phyloP scores from a whole-genome alignment of 768 basidiomycete species.

The Lactarius sanguifluus region DNA sequence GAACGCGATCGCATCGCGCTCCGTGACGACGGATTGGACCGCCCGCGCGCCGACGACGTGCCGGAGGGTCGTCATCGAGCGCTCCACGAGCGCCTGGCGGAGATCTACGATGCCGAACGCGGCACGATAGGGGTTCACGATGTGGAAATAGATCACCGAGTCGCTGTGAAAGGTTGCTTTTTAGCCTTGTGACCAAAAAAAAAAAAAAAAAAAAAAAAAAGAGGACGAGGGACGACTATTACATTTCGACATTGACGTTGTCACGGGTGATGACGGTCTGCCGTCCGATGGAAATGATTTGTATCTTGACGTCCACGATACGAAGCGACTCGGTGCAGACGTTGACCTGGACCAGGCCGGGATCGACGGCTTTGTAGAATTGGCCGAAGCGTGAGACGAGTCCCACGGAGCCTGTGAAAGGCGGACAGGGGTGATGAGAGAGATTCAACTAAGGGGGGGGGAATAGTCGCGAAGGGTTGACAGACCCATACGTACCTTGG shows the following conservation, averaged over 20 bases:
- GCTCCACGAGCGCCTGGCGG: constrained; percentile 78
- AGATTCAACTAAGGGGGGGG: not conserved
- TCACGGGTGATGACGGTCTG: constrained; percentile 93
- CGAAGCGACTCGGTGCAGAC: constrained; percentile 89
- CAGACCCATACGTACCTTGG: constrained; percentile 54
- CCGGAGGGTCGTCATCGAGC: constrained; percentile 92
- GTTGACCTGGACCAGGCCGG: constrained; percentile 88
- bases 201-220: constrained; percentile 16
- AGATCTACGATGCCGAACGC: constrained; percentile 93
- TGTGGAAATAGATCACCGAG: constrained; percentile 92
- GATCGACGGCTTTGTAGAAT: constrained; percentile 95
- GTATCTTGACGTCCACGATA: constrained; percentile 93
- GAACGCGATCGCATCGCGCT: constrained; percentile 93
- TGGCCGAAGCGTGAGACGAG: constrained; percentile 91
- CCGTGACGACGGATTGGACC: constrained; percentile 95
- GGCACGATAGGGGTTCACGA: constrained; percentile 86
- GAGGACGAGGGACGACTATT: too few relatives aligned
- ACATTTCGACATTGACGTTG: constrained; percentile 95
- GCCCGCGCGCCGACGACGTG: constrained; percentile 94
- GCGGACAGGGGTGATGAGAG: constrained; percentile 27
- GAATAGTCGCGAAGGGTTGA: not conserved
- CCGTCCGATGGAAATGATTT: constrained; percentile 83
- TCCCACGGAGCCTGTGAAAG: constrained; percentile 73
- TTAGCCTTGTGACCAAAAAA: constrained; percentile 24
- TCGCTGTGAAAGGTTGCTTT: constrained; percentile 57